phyloP scores from a whole-genome alignment of 352 stramenopile species.

The Phytopythium ostracodes region DNA sequence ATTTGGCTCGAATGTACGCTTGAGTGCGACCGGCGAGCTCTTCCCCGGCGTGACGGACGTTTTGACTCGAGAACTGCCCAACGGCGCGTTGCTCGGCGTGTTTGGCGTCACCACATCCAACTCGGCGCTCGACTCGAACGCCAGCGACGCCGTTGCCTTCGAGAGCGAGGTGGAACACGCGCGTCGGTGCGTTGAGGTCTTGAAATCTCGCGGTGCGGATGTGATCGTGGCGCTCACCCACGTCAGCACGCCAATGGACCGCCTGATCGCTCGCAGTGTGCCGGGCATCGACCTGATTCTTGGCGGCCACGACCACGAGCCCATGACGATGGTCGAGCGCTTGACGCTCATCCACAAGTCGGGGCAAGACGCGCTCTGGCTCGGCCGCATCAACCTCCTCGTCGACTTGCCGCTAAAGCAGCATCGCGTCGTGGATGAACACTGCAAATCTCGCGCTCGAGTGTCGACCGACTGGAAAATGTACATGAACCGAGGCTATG shows the following conservation, averaged over 20 bases:
- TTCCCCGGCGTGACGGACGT: slow-evolving; percentile 44
- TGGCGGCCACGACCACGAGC: slow-evolving; percentile 91
- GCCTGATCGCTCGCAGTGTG: slow-evolving; percentile 50
- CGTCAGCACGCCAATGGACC: slow-evolving; percentile 71
- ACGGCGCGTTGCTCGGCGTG: slow-evolving; percentile 55
- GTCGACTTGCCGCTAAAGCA: not conserved
- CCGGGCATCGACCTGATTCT: slow-evolving; percentile 83
- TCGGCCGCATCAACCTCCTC: slow-evolving; percentile 74
- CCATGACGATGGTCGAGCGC: slow-evolving; percentile 75
- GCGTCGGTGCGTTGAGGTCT: not conserved
- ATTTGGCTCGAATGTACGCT: slow-evolving; percentile 66
- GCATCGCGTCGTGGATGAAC: not conserved
- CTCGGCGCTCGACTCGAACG: not conserved
- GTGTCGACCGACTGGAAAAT: not conserved
- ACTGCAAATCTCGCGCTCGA: not conserved
- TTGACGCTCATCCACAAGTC: slow-evolving; percentile 14
- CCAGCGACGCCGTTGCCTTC: not conserved
- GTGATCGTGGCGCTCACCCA: slow-evolving; percentile 87
- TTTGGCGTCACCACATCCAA: slow-evolving; percentile 41
- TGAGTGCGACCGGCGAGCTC: slow-evolving; percentile 28
- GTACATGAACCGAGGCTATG: slow-evolving; percentile 6
- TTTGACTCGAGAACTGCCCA: slow-evolving; percentile 22
- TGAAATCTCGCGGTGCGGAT: slow-evolving; percentile 40
- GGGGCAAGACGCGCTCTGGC: slow-evolving; percentile 81
- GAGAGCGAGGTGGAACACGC: slow-evolving; percentile 2